Base-by-base conservation (phyloP, 2,329 filamentous ascomycete genomes). In the Ophiocordyceps robertsii region DNA sequence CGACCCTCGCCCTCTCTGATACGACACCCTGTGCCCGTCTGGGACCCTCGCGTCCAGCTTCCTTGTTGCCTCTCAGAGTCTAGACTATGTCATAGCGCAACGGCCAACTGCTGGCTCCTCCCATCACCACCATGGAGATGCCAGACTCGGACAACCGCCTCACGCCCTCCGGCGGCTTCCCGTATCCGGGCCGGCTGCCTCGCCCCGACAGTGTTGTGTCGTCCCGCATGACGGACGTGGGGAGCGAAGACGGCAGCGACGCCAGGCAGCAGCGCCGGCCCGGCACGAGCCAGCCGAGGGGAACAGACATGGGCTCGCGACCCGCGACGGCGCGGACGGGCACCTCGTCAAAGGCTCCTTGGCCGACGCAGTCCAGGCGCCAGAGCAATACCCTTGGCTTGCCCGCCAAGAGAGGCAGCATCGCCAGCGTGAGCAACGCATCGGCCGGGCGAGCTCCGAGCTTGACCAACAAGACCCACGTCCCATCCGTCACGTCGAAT, bases 401-500 rank as follows among this genome's bases (percentile, higher is more conserved):
- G 48, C 68, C 69, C 29, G 62, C 63, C 4, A 69, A 70, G 51
- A 59, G 68, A 43, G 56, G 56, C 17, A 70, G 67, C 42, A 51
- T 64, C 43, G 61, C 64, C 13, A 62, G 61, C 43, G 59, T 67
- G 29, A 67, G 60, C 16, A 71, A 60, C 57, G 77, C 62, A 50
- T 72, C 72, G 49, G 82, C 69, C 42, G 72, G 69, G 14, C 55
- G 54, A 41, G 46, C 58, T 19, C 53, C 56, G 3, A 90, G 81
- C 50, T 72, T 84, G 36, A 71, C 82, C 38, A 88, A 82, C 57
- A 77, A 82, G 55, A 92, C 85, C 36, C 92, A 98, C 68, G 88
- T 94, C 17, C 89, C 92, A 1, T 88, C 84, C 2, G 68, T 98
- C 42, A 82, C 87, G 3, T 88, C 87, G 14, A 84, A 90, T 56